Evolutionary conservation across 2,329 filamentous ascomycete species (phyloP).

Genomic region (Apiospora saccharicola): DNA sequence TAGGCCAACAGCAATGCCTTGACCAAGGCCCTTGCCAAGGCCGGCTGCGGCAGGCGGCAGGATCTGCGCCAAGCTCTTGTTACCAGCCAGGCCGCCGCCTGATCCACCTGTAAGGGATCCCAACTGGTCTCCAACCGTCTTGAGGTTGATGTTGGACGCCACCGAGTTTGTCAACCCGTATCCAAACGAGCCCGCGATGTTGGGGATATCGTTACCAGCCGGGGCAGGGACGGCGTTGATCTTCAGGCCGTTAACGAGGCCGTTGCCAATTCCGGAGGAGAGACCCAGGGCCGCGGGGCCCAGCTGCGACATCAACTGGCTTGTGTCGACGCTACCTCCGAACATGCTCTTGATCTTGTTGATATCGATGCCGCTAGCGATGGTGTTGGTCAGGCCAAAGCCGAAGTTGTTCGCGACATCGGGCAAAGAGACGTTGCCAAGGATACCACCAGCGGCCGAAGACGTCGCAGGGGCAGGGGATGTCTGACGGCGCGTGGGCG

Average conservation of each 20-base stretch:
- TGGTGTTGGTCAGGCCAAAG: conserved; percentile 30
- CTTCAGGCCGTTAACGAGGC: conserved; percentile 32
- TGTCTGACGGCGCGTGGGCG: conserved; percentile 1
- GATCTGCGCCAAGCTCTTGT: conserved; percentile 30
- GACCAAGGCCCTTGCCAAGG: conserved; percentile 39
- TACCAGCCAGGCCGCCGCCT: background rate
- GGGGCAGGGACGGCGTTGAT: conserved; percentile 28
- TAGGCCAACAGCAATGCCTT: conserved; percentile 38
- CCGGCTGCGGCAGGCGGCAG: conserved; percentile 38
- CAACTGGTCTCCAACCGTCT: conserved; percentile 23
- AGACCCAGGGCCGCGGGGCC: conserved; percentile 29
- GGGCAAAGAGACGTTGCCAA: background rate
- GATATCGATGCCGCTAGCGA: conserved; percentile 30
- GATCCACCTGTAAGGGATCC: conserved; percentile 9
- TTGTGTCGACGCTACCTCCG: conserved; percentile 33
- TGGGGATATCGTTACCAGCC: conserved; percentile 27
- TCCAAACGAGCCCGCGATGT: conserved; percentile 33
- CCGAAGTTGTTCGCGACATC: conserved; percentile 28
- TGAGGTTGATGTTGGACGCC: conserved; percentile 32
- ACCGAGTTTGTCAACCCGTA: conserved; percentile 36
- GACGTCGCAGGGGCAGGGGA: background rate
- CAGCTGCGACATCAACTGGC: conserved; percentile 28
- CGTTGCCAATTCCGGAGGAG: conserved; percentile 32
- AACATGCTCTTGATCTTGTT: conserved; percentile 29
- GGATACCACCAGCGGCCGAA: background rate